phyloP scores from a whole-genome alignment of 1,284 basidiomycete species.

The Flammula alnicola region DNA sequence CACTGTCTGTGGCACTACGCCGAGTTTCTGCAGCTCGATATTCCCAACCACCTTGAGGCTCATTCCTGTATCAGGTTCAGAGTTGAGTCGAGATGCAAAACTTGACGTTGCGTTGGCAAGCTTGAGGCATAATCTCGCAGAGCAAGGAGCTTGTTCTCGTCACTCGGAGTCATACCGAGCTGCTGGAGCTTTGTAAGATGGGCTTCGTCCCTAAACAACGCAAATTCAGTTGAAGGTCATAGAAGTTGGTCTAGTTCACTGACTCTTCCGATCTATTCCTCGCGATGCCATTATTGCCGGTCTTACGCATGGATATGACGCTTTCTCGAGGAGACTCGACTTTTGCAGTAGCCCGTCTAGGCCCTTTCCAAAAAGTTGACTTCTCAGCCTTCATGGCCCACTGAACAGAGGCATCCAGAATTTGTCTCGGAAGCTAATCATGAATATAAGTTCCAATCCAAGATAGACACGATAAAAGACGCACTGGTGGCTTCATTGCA shows the following conservation, averaged over 20 bases:
- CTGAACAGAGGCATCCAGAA: conserved; percentile 84
- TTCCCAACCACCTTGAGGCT: conserved; percentile 69
- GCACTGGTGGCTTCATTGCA: conserved; percentile 79
- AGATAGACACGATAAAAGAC: conserved; percentile 28
- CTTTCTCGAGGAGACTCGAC: conserved; percentile 72
- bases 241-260: conserved; percentile 26
- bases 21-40: conserved; percentile 80
- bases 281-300: conserved; percentile 45
- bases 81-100: conserved; percentile 63
- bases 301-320: conserved; percentile 62
- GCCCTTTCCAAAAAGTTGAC: conserved; percentile 75
- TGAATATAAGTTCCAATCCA: conserved; percentile 10
- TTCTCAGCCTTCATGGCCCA: conserved; percentile 88
- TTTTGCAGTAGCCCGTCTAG: conserved; percentile 50
- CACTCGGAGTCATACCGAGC: conserved; percentile 78
- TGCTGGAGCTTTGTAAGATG: conserved; percentile 78
- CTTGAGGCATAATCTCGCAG: conserved; percentile 90
- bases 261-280: conserved; percentile 78
- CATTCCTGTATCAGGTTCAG: conserved; percentile 66
- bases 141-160: conserved; percentile 83
- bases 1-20: conserved; percentile 94
- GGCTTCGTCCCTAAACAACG: conserved; percentile 65
- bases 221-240: background rate
- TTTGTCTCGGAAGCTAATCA: conserved; percentile 73
- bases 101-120: conserved; percentile 72